Evolutionary conservation across 202 grass and related monocot genomes (phyloP).

Genomic region (Zoysia matrella): DNA sequence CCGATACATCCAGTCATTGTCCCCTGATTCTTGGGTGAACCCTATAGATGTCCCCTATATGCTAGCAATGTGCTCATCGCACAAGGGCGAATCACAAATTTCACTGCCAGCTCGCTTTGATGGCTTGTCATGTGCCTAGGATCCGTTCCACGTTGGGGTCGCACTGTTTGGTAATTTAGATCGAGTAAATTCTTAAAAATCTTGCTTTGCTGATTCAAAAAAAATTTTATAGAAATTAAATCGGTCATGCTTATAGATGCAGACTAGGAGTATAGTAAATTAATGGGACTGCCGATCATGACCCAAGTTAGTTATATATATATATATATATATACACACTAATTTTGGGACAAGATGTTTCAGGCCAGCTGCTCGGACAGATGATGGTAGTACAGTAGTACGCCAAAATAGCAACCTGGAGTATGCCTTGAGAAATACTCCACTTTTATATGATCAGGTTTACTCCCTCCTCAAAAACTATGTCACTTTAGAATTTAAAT

Average conservation of each 20-base stretch:
- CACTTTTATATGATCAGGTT: too few species aligned
- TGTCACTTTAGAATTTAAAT: too few species aligned
- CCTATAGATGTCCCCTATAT: slow-evolving; percentile 24
- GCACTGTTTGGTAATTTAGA: neutral
- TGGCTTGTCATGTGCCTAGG: neutral
- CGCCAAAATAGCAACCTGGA: too few species aligned
- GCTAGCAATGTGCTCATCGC: neutral
- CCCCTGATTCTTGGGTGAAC: slow-evolving; percentile 30
- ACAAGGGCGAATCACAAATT: neutral
- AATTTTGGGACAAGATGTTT: neutral
- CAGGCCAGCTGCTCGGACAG: neutral
- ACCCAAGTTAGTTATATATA: neutral
- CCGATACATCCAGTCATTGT: slow-evolving; percentile 9
- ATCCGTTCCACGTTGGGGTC: neutral
- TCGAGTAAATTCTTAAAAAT: slow-evolving; percentile 20
- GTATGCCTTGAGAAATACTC: too few species aligned
- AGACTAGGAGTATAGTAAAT: neutral
- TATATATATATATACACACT: neutral
- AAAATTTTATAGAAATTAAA: neutral
- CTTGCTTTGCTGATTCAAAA: neutral
- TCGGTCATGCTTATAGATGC: neutral
- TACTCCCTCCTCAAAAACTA: too few species aligned
- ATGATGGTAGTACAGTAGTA: too few species aligned
- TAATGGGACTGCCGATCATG: neutral
- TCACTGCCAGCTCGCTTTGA: neutral